These are phyloP conservation scores for Melanomma pulvis-pyrius DNA, from an alignment of 495 filamentous ascomycete species.

Conservation along the genomic window DNA sequence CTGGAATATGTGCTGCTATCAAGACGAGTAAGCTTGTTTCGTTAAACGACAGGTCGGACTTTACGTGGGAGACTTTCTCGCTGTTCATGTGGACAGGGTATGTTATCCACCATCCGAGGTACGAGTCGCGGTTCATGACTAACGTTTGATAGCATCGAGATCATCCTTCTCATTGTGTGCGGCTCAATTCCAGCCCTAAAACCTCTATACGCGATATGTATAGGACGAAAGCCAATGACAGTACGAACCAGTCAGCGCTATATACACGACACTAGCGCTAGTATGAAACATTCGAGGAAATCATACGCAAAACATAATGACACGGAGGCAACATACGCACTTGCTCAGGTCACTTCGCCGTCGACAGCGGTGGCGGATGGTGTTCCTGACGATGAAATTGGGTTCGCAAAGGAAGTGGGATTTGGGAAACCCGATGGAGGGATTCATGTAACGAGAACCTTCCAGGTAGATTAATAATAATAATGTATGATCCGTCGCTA, in stretches of 20 bases:
- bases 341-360: neutral
- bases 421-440: neutral
- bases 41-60: slow-evolving; percentile 14
- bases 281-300: neutral
- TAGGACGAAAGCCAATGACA: slow-evolving; percentile 13
- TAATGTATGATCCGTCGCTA: neutral
- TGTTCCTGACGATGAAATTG: slow-evolving; percentile 9
- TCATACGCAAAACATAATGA: slow-evolving; percentile 7
- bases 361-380: neutral
- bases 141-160: slow-evolving; percentile 12
- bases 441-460: slow-evolving; percentile 12
- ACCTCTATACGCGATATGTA: slow-evolving; percentile 23
- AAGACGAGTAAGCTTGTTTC: slow-evolving; percentile 14
- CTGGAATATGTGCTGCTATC: slow-evolving; percentile 22
- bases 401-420: neutral
- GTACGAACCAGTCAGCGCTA: neutral
- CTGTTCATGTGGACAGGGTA: slow-evolving; percentile 27
- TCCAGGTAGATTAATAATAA: slow-evolving; percentile 15
- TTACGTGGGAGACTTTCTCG: slow-evolving; percentile 20
- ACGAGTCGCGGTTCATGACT: neutral
- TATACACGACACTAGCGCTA: neutral
- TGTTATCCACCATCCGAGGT: neutral
- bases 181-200: slow-evolving; percentile 26
- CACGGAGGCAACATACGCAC: neutral
- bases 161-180: slow-evolving; percentile 29